Evolutionary conservation across 495 filamentous ascomycete species (phyloP), one percentile per base, ranked within the genome.

Genomic region (Penicillium malachiteum): DNA sequence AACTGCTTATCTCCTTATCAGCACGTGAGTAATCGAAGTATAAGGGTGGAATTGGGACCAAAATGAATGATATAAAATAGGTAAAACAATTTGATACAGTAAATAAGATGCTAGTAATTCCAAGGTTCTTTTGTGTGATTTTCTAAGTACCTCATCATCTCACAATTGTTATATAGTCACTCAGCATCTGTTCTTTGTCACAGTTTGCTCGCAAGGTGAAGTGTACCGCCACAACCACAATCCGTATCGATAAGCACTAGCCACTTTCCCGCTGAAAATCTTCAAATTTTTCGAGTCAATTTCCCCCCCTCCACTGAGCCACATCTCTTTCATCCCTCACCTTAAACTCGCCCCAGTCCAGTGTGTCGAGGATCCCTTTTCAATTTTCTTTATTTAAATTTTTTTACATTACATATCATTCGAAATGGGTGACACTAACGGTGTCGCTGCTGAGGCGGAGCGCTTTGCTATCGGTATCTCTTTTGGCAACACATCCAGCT

Each of bases 401-500:
- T 47, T 46, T 59, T 39, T 38, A 41, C n/a, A 31, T 17, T 7
- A n/a, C 43, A 52, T 33, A 18, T 33, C 26, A 14, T 35, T 49
- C 17, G 52, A 73, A 55, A 87, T 87, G 84, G 83, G 78, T 71
- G 76, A 77, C 63, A 73, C 76, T 56, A 76, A 70, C 70, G 64
- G 74, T 61, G 64, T 57, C 51, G 40, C 68, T 57, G 62, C 69
- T 53, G 77, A 73, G 54, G 78, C 71, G 52, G 81, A 89, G 73
- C 78, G 85, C 59, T 82, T 85, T 58, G 88, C 88, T 63, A 98
- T 98, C 75, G 94, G 94, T 72, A 91, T 98, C 71, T 89, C 92
- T 48, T 97, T 97, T 79, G 95, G 94, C 72, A 98, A 98, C 76
- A 90, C 90, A 47, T 94, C 91, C 81, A 96, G 93, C 76, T 96